These are phyloP conservation scores for Massarina eburnea DNA, from an alignment of 2,329 filamentous ascomycete genomes.

Conservation along the genomic window DNA sequence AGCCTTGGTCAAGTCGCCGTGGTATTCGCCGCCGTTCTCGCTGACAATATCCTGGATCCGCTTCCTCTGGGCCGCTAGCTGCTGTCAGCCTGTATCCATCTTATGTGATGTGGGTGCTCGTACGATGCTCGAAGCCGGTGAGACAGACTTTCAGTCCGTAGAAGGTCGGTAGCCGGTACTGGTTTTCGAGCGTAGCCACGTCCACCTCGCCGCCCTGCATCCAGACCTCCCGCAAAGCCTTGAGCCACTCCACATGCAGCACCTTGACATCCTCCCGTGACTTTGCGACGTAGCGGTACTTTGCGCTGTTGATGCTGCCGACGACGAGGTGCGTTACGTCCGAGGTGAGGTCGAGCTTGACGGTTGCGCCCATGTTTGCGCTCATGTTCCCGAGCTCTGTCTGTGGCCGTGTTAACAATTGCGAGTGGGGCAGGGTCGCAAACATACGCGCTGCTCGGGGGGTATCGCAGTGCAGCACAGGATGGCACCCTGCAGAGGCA, in stretches of 20 bases:
- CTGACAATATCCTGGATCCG: conserved; percentile 68
- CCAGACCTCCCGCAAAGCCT: conserved; percentile 78
- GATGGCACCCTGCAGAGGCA: conserved; percentile 61
- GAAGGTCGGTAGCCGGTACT: conserved; percentile 67
- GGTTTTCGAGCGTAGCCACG: conserved; percentile 66
- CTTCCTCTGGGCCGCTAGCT: conserved; percentile 65
- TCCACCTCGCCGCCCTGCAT: conserved; percentile 76
- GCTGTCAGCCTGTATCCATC: conserved; percentile 25
- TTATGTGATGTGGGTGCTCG: conserved; percentile 17
- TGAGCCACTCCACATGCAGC: conserved; percentile 81
- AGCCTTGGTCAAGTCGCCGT: conserved; percentile 79
- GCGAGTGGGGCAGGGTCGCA: background rate
- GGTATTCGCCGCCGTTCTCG: conserved; percentile 77
- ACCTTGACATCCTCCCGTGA: conserved; percentile 84
- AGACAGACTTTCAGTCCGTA: conserved; percentile 65
- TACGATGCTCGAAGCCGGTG: conserved; percentile 70
- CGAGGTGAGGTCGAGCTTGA: conserved; percentile 91
- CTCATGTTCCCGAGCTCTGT: conserved; percentile 64
- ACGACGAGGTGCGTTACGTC: conserved; percentile 95
- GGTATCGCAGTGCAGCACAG: conserved; percentile 87
- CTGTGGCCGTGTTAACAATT: conserved; percentile 32
- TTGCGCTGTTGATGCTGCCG: conserved; percentile 83
- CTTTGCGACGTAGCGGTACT: conserved; percentile 93
- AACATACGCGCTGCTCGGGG: conserved; percentile 71
- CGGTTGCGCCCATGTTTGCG: conserved; percentile 78